These are phyloP conservation scores for Limnanthes douglasii DNA, from an alignment of 345 rosid species.

Conservation along the genomic window DNA sequence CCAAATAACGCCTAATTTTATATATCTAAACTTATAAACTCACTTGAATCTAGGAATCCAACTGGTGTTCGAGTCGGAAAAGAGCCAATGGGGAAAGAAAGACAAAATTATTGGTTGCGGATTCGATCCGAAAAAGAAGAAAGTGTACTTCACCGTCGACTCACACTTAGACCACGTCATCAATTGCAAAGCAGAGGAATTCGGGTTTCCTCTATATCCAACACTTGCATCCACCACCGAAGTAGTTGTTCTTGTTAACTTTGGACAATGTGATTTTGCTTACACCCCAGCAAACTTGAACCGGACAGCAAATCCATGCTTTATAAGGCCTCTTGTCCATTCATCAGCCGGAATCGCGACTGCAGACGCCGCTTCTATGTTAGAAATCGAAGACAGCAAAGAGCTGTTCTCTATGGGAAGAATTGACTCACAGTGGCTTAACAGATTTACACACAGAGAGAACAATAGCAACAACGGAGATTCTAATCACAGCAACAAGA, in stretches of 20 bases:
- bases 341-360: too few relatives aligned
- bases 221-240: slow-evolving; percentile 14
- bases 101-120: slow-evolving; percentile 21
- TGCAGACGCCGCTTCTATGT: slow-evolving; percentile 31
- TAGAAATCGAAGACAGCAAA: slow-evolving; percentile 66
- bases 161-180: slow-evolving; percentile 18
- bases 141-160: slow-evolving; percentile 21
- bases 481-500: slow-evolving; percentile 10
- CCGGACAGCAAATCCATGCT: slow-evolving; percentile 15
- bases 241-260: slow-evolving; percentile 10
- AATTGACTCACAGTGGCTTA: slow-evolving; percentile 69
- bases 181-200: slow-evolving; percentile 19
- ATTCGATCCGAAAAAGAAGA: slow-evolving; percentile 17
- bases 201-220: slow-evolving; percentile 20
- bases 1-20: too few relatives aligned
- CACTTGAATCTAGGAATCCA: slow-evolving; percentile 32
- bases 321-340: neutral
- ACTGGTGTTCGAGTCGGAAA: slow-evolving; percentile 23
- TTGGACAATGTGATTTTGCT: slow-evolving; percentile 18
- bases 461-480: slow-evolving; percentile 22
- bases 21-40: neutral
- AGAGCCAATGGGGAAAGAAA: slow-evolving; percentile 14
- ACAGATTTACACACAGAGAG: slow-evolving; percentile 24
- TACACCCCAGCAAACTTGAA: slow-evolving; percentile 16
- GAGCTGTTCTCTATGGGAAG: slow-evolving; percentile 91